These are phyloP conservation scores for Dictyostelium discoideum DNA, from an alignment of 78 protist species.

Conservation along the genomic window DNA sequence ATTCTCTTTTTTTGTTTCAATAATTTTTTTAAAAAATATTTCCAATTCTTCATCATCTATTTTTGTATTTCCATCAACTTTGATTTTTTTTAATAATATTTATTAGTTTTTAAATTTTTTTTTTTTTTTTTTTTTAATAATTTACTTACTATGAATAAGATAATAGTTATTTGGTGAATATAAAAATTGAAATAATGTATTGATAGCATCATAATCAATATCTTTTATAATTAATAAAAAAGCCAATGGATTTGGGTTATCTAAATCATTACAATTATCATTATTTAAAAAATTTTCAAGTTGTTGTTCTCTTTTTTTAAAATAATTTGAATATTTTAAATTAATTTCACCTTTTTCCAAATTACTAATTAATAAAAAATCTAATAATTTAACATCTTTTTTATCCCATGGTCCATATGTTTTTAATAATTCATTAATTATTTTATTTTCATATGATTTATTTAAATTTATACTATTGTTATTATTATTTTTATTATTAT, in stretches of 20 bases:
- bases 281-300: background rate
- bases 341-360: background rate
- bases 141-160: conserved; percentile 11
- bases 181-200: background rate
- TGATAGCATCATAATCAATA: background rate
- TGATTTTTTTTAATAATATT: too few species aligned
- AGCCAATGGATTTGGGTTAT: background rate
- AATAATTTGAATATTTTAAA: background rate
- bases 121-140: background rate
- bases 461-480: too few species aligned
- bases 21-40: background rate
- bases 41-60: background rate
- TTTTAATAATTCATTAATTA: background rate
- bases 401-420: conserved; percentile 34
- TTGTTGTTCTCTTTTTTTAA: background rate
- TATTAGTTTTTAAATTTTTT: too few species aligned
- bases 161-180: conserved; percentile 37
- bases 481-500: background rate
- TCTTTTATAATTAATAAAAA: background rate
- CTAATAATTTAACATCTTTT: background rate
- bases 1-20: background rate
- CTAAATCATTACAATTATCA: background rate
- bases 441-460: background rate
- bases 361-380: background rate
- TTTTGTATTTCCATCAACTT: background rate